These are phyloP conservation scores for Alnus rubra DNA, from an alignment of 306 rosid genomes.

Conservation along the genomic window DNA sequence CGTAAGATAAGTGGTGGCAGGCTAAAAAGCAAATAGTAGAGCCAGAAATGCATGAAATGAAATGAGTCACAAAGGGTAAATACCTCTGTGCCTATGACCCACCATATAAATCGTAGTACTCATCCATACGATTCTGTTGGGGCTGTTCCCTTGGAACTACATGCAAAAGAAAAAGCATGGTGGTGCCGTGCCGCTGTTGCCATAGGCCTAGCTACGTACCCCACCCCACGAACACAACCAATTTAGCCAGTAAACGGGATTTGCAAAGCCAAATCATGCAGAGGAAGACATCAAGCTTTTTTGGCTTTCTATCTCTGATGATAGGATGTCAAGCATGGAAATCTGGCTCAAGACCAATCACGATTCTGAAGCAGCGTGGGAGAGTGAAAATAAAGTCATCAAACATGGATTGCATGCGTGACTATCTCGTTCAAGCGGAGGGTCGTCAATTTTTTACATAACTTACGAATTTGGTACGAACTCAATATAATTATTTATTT, in stretches of 20 bases:
- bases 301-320: no score
- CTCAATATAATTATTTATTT: no score
- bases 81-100: conserved; percentile 40
- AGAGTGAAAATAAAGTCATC: no score
- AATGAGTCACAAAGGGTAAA: conserved; percentile 19
- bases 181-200: conserved; percentile 17
- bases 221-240: conserved; percentile 28
- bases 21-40: conserved; percentile 13
- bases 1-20: conserved; percentile 27
- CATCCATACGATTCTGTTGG: conserved; percentile 67
- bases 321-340: no score
- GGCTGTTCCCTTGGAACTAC: conserved; percentile 62
- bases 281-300: no score
- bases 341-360: no score
- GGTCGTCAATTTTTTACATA: no score
- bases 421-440: no score
- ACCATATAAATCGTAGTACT: conserved; percentile 45
- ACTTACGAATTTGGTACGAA: no score
- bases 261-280: no score
- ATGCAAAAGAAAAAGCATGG: conserved; percentile 34
- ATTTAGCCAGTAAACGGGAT: conserved; percentile 27
- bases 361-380: no score
- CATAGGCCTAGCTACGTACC: conserved; percentile 13
- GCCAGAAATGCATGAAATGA: conserved; percentile 37
- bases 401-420: no score